These are phyloP conservation scores for Podospora fimiseda DNA, from an alignment of 495 filamentous ascomycete species.

Conservation along the genomic window DNA sequence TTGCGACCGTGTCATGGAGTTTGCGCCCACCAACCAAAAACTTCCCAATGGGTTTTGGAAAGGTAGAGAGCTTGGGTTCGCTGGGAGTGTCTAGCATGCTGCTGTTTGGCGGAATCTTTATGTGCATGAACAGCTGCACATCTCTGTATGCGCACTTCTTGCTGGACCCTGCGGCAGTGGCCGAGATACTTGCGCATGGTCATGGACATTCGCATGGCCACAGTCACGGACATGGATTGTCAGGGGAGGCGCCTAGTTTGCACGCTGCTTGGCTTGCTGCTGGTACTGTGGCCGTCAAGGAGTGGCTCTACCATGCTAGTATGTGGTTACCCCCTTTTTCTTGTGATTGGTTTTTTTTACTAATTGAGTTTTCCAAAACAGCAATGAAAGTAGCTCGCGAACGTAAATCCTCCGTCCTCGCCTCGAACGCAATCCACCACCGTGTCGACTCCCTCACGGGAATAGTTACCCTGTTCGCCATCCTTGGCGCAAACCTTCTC, in stretches of 20 bases:
- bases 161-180: slow-evolving; percentile 54
- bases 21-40: slow-evolving; percentile 70
- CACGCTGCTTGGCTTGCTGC: slow-evolving; percentile 95
- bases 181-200: slow-evolving; percentile 46
- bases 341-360: no score
- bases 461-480: slow-evolving; percentile 81
- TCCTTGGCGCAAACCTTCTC: slow-evolving; percentile 82
- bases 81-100: slow-evolving; percentile 87
- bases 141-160: slow-evolving; percentile 75
- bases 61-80: slow-evolving; percentile 92
- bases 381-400: slow-evolving; percentile 96
- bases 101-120: slow-evolving; percentile 79
- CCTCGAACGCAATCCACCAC: slow-evolving; percentile 94
- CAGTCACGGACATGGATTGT: slow-evolving; percentile 53
- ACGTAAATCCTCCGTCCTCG: slow-evolving; percentile 91
- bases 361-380: no score
- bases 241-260: slow-evolving; percentile 65
- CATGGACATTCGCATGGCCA: slow-evolving; percentile 50
- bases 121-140: slow-evolving; percentile 74
- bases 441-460: slow-evolving; percentile 91
- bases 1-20: slow-evolving; percentile 89
- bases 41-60: slow-evolving; percentile 90
- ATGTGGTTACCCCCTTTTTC: no score
- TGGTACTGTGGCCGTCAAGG: slow-evolving; percentile 84
- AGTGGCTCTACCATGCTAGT: slow-evolving; percentile 96